Evolutionary conservation across 352 stramenopile species (phyloP).

Genomic region (Peronosclerospora sorghi): DNA sequence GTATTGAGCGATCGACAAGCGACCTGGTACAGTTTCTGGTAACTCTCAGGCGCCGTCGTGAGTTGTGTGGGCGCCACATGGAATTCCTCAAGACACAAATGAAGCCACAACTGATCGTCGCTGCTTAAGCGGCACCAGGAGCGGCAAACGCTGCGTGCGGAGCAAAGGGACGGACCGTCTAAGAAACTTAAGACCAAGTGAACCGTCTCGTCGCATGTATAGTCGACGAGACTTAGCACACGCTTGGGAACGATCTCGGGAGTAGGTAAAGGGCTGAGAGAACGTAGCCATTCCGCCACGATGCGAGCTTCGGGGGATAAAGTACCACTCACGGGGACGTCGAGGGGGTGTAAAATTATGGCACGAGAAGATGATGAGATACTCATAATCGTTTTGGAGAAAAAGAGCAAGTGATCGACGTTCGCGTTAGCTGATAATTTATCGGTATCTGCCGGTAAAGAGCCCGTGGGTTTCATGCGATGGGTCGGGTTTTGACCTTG

Average conservation of each 20-base stretch:
- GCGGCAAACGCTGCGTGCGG: conserved; percentile 42
- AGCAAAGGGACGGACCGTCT: conserved; percentile 55
- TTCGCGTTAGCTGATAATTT: not conserved
- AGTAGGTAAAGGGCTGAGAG: conserved; percentile 13
- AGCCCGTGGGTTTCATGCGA: not conserved
- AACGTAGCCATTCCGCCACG: conserved; percentile 25
- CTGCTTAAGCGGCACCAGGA: conserved; percentile 38
- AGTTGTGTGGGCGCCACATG: conserved; percentile 67
- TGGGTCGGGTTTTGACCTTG: not conserved
- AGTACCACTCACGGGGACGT: conserved; percentile 21
- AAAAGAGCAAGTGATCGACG: not conserved
- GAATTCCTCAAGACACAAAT: conserved; percentile 61
- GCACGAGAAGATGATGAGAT: conserved; percentile 18
- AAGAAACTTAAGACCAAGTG: conserved; percentile 52
- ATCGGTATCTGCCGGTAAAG: not conserved
- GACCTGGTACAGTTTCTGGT: conserved; percentile 68
- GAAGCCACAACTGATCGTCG: conserved; percentile 54
- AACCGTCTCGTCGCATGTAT: conserved; percentile 67
- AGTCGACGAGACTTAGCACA: conserved; percentile 41
- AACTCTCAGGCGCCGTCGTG: conserved; percentile 39
- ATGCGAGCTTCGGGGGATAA: conserved; percentile 23
- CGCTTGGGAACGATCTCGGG: not conserved
- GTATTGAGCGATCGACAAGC: conserved; percentile 55
- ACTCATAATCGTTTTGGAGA: conserved; percentile 2
- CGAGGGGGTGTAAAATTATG: conserved; percentile 64